Base-by-base conservation (phyloP, 176 grass and related monocot species). In the Ensete ventricosum region DNA sequence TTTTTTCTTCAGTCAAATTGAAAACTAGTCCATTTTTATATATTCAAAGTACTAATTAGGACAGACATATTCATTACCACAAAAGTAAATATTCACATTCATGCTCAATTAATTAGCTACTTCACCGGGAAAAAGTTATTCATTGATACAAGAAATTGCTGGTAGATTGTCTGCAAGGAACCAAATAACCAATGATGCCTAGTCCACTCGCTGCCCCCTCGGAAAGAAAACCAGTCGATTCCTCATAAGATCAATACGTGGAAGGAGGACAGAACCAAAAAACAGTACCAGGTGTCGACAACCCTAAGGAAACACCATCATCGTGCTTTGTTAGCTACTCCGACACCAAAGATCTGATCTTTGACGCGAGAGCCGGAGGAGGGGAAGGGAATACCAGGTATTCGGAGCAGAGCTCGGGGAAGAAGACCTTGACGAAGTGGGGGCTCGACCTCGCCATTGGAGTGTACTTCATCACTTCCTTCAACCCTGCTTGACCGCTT, bases 351-450 rank as follows among this genome's bases (percentile, higher is more conserved):
- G 34, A 49, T 17, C 4, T 48, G 34, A 69, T 69, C 66, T 82
- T 49, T 59, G 14, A 54, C 55, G 5, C 27, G 17, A 60, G 13
- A 82, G 4, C 34, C 34, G 34, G 34, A 43, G 34, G 34, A 43
- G 34, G 55, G 50, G 69, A 1, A 53, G 76, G 16, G 67, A 49
- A 16, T 76, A 86, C 83, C 83, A 89, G 49, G 48, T 71, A 58
- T 50, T 89, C 54, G 64, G 50, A 9, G 0, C 73, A 86, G 3
- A 78, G 81, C 22, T 50, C 2, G 19, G 81, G 70, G n/a, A 86
- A 64, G 80, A 86, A 83, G 74, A 89, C 81, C 74, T 82, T 81
- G 77, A 83, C 72, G 83, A 89, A 89, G 51, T 80, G 69, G 26
- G n/a, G 74, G 27, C 62, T 70, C 26, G 64, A 60, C 57, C 57